Conservation (phyloP, 2,329 filamentous ascomycete species). For the Zymoseptoria pseudotritici region DNA sequence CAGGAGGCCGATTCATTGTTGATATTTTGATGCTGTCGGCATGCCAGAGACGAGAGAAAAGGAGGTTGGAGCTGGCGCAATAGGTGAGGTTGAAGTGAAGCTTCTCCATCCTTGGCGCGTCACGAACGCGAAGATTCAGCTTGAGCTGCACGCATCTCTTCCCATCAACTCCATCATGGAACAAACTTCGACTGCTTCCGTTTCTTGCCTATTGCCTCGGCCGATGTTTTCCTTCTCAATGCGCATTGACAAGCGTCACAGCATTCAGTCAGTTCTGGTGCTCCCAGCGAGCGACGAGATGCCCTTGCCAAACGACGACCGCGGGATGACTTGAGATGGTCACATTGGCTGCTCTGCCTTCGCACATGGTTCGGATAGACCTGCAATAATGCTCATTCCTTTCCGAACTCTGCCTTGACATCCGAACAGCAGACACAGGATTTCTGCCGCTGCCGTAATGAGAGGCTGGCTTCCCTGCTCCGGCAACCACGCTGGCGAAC, state of each 20-base stretch:
- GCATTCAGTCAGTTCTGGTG: neutral
- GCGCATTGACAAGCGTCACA: neutral
- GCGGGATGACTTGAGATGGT: too few relatives aligned
- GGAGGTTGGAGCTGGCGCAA: neutral
- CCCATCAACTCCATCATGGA: neutral
- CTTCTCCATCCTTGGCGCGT: neutral
- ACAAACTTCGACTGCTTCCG: neutral
- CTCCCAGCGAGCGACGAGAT: neutral
- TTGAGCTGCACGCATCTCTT: neutral
- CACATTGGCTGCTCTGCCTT: too few relatives aligned
- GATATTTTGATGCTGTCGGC: neutral
- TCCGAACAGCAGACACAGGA: neutral
- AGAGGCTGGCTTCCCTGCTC: neutral
- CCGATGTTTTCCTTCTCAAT: neutral
- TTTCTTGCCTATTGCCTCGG: neutral
- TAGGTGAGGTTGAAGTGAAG: neutral
- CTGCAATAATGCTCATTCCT: too few relatives aligned
- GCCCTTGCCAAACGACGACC: too few relatives aligned
- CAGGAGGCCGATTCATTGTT: neutral
- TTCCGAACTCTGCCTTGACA: too few relatives aligned
- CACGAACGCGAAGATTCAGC: neutral
- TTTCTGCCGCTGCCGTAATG: neutral
- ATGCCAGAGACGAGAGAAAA: neutral
- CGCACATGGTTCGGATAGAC: too few relatives aligned
- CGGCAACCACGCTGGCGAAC: neutral